Evolutionary conservation across 306 rosid species (phyloP).

Genomic region (Castanopsis chinensis): DNA sequence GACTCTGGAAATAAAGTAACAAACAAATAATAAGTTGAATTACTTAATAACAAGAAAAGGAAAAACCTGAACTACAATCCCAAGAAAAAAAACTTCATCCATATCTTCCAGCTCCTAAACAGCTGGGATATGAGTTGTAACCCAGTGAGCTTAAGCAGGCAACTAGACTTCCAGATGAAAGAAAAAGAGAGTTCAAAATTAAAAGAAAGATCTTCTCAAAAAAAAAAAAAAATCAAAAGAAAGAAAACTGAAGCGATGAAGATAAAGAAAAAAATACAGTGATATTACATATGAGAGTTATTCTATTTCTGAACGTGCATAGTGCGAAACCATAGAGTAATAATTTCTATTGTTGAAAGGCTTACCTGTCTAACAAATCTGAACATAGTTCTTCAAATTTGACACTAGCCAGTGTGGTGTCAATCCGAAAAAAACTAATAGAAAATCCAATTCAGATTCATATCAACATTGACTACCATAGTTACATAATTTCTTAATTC

Average conservation of each 20-base stretch:
- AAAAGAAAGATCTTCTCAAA: too few relatives aligned
- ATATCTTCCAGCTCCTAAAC: conserved; percentile 27
- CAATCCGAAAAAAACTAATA: conserved; percentile 45
- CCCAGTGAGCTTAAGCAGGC: neutral
- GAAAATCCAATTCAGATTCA: too few relatives aligned
- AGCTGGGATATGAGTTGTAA: neutral
- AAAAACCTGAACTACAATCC: conserved; percentile 87
- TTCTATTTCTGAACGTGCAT: neutral
- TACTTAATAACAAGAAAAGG: neutral
- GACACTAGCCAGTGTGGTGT: conserved; percentile 82
- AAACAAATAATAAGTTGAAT: too few relatives aligned
- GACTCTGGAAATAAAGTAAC: too few relatives aligned
- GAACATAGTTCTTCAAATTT: conserved; percentile 91
- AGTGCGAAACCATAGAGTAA: neutral
- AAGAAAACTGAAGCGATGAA: neutral
- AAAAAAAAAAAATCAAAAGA: neutral
- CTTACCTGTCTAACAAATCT: conserved; percentile 87
- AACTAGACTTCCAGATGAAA: neutral
- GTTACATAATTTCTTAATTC: too few relatives aligned
- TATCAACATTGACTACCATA: too few relatives aligned
- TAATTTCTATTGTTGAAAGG: neutral
- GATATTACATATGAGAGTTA: neutral
- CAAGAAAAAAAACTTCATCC: conserved; percentile 91
- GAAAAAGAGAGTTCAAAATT: neutral
- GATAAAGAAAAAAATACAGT: neutral